Evolutionary conservation across 805 yeast species (phyloP).

Genomic region (Nakazawaea pomicola): DNA sequence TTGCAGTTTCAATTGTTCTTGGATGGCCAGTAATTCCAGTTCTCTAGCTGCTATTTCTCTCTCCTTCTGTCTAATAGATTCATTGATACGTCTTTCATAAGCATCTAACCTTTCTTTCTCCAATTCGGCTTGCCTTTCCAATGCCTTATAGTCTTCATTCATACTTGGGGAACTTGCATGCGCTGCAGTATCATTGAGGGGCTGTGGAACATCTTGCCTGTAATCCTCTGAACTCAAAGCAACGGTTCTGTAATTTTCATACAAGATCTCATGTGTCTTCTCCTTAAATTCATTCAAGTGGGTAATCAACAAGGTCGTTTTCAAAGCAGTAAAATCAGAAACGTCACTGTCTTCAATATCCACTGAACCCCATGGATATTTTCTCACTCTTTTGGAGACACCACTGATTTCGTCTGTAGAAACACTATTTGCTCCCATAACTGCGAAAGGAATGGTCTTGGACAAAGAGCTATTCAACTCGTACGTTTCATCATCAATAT

Average conservation of each 20-base stretch:
- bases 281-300: constrained; percentile 88
- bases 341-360: constrained; percentile 57
- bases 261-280: constrained; percentile 77
- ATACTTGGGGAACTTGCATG: not conserved
- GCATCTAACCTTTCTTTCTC: constrained; percentile 87
- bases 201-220: constrained; percentile 3
- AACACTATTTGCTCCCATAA: constrained; percentile 50
- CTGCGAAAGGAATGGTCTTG: constrained; percentile 55
- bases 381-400: constrained; percentile 41
- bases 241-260: constrained; percentile 86
- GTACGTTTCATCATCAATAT: constrained; percentile 24
- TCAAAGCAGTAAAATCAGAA: constrained; percentile 75
- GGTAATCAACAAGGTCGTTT: constrained; percentile 74
- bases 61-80: constrained; percentile 74
- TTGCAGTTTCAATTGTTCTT: constrained; percentile 11
- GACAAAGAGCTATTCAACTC: constrained; percentile 33
- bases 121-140: constrained; percentile 84
- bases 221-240: constrained; percentile 38
- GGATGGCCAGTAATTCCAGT: constrained; percentile 78
- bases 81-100: constrained; percentile 86
- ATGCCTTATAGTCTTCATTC: constrained; percentile 35
- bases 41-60: constrained; percentile 82
- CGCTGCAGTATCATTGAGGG: not conserved
- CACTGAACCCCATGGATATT: constrained; percentile 67
- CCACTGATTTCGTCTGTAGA: constrained; percentile 30